Conservation (phyloP, 805 yeast species). For the Candida anglica region DNA sequence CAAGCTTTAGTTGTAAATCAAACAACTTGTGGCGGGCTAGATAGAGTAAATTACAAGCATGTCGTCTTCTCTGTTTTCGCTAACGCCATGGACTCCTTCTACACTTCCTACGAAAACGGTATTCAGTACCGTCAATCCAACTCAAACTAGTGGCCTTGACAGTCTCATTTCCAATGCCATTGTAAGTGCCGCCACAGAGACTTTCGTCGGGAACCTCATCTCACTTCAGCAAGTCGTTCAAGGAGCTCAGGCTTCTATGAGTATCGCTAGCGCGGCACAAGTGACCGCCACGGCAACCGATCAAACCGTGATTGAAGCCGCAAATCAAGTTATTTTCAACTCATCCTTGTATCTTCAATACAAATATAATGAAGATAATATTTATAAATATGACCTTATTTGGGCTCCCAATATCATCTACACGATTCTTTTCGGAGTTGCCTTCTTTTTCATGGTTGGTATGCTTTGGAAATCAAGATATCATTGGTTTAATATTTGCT, state of each 20-base stretch:
- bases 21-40: no score
- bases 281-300: constrained; percentile 38
- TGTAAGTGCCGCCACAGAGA: constrained; percentile 16
- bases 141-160: constrained; percentile 1
- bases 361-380: constrained; percentile 24
- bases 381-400: constrained; percentile 20
- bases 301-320: constrained; percentile 17
- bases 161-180: background rate
- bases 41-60: no score
- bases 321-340: constrained; percentile 29
- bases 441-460: constrained; percentile 17
- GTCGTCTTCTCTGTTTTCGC: background rate
- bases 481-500: constrained; percentile 37
- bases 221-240: constrained; percentile 21
- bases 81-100: background rate
- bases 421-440: constrained; percentile 20
- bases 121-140: background rate
- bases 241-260: constrained; percentile 35
- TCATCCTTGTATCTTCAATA: constrained; percentile 28
- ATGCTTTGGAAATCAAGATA: constrained; percentile 31
- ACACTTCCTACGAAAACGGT: constrained; percentile 1
- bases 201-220: constrained; percentile 11
- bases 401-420: constrained; percentile 30
- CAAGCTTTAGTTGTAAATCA: no score
- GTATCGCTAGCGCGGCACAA: constrained; percentile 30